phyloP scores from a whole-genome alignment of 306 rosid genomes.

The Benincasa hispida region DNA sequence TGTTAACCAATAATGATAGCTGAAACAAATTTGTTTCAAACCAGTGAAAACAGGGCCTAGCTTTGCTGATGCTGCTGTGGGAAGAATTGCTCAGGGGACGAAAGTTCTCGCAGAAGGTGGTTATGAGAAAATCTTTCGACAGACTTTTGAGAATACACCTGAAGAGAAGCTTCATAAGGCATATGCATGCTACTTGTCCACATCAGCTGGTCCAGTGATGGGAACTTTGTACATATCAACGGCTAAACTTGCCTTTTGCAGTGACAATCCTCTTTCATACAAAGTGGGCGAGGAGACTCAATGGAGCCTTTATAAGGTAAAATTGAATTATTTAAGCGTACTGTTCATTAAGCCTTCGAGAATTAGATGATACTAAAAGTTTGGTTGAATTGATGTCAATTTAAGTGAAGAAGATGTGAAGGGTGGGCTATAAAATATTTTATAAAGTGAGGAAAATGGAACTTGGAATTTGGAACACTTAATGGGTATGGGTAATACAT shows the following conservation, averaged over 20 bases:
- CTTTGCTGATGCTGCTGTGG: conserved; percentile 93
- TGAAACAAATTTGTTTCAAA: conserved; percentile 7
- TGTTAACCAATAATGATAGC: neutral
- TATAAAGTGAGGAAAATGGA: neutral
- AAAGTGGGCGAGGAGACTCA: conserved; percentile 50
- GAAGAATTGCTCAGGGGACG: conserved; percentile 90
- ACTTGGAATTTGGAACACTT: neutral
- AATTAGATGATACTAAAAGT: neutral
- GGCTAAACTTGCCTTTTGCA: conserved; percentile 82
- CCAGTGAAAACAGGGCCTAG: conserved; percentile 93
- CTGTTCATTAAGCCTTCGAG: neutral
- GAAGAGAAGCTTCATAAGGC: conserved; percentile 81
- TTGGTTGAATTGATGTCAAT: neutral
- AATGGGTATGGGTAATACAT: neutral
- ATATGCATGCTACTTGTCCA: conserved; percentile 80
- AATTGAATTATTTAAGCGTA: neutral
- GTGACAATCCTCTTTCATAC: conserved; percentile 85
- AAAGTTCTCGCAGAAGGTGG: conserved; percentile 99
- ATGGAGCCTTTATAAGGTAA: conserved; percentile 93
- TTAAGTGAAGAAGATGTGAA: neutral
- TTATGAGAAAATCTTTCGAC: conserved; percentile 81
- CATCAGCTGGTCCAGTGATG: conserved; percentile 98
- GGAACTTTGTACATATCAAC: conserved; percentile 79
- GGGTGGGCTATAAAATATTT: neutral
- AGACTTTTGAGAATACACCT: conserved; percentile 62